phyloP scores from a whole-genome alignment of 73 alveolate species.

The Breviolum minutum region DNA sequence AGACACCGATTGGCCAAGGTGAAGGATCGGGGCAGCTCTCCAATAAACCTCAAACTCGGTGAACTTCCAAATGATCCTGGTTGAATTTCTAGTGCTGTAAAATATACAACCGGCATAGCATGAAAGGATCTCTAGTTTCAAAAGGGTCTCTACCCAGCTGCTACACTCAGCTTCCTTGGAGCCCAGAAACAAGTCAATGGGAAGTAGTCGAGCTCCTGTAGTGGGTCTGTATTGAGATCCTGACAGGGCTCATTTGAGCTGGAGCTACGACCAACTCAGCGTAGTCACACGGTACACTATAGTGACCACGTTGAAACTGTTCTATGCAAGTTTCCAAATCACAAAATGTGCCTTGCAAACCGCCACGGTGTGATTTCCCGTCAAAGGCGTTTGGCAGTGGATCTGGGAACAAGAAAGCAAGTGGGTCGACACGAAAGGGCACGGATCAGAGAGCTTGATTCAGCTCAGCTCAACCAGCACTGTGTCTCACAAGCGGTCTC shows the following conservation, averaged over 20 bases:
- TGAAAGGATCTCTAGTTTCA: neutral
- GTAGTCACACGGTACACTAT: too few species aligned
- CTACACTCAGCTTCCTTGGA: neutral
- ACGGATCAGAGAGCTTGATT: too few species aligned
- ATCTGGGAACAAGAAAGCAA: conserved; percentile 31
- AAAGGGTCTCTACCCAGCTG: too few species aligned
- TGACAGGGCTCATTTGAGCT: conserved; percentile 2
- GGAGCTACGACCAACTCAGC: too few species aligned
- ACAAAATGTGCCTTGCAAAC: conserved; percentile 63
- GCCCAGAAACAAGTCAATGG: conserved; percentile 49
- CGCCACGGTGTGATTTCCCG: conserved; percentile 94
- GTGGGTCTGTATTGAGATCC: conserved; percentile 70
- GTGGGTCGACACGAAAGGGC: too few species aligned
- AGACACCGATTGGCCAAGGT: conserved; percentile 67
- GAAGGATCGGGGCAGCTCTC: conserved; percentile 93
- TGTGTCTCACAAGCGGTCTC: too few species aligned
- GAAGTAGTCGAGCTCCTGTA: conserved; percentile 78
- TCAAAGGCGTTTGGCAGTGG: conserved; percentile 91
- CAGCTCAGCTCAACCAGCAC: too few species aligned
- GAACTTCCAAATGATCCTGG: too few species aligned
- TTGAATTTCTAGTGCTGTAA: neutral
- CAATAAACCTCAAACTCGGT: neutral
- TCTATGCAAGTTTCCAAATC: neutral
- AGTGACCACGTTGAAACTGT: too few species aligned
- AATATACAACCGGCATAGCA: neutral